These are phyloP conservation scores for Cyberlindnera galapagoensis DNA, from an alignment of 805 yeast species.

Conservation along the genomic window DNA sequence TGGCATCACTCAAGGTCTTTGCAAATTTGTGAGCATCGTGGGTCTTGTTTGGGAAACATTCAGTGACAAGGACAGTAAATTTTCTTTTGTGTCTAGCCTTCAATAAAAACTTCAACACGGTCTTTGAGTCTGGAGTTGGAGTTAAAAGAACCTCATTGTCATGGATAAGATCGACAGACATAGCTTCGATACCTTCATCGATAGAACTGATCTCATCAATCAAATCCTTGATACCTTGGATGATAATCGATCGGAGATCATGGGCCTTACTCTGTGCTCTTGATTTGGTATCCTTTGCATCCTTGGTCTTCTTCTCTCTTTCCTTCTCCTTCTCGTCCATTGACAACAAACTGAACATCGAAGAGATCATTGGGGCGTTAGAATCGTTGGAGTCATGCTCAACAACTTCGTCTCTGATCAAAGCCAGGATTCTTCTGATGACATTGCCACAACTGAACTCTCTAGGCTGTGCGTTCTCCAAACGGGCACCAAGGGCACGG, in stretches of 20 bases:
- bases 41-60: constrained; percentile 87
- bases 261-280: constrained; percentile 25
- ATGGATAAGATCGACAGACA: constrained; percentile 90
- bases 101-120: constrained; percentile 79
- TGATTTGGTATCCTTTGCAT: not conserved
- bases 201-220: constrained; percentile 87
- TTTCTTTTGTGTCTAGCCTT: constrained; percentile 86
- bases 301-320: constrained; percentile 17
- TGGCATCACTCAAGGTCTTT: constrained; percentile 69
- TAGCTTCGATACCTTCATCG: constrained; percentile 84
- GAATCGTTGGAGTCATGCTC: constrained; percentile 29
- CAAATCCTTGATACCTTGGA: constrained; percentile 87
- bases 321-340: constrained; percentile 28
- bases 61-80: constrained; percentile 88
- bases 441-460: constrained; percentile 88
- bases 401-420: constrained; percentile 80
- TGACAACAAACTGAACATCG: constrained; percentile 84
- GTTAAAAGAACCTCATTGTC: constrained; percentile 81
- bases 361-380: constrained; percentile 53
- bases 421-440: constrained; percentile 79
- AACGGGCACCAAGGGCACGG: constrained; percentile 61
- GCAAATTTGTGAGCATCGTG: constrained; percentile 73
- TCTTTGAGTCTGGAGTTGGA: constrained; percentile 91
- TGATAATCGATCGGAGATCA: constrained; percentile 78
- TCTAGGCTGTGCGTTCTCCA: constrained; percentile 80